Evolutionary conservation across 192 early-diverging fungal species (phyloP).

Genomic region (Oehlia diaphana): DNA sequence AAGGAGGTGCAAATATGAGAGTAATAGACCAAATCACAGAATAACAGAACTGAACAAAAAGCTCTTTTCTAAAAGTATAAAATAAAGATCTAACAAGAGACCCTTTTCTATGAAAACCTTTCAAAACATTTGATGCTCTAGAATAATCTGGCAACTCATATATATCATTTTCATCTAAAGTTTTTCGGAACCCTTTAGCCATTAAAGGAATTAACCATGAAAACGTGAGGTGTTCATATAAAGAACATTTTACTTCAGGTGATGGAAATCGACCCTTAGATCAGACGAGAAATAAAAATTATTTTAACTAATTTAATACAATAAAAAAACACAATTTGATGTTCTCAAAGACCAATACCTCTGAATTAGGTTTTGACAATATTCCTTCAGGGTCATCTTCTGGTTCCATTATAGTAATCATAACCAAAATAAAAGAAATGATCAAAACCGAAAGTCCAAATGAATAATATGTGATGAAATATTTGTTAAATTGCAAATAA

Average conservation of each 20-base stretch:
- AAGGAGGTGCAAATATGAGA: conserved; percentile 51
- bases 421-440: conserved; percentile 13
- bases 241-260: conserved; percentile 27
- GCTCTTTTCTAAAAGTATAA: conserved; percentile 43
- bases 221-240: conserved; percentile 34
- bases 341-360: not conserved
- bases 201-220: conserved; percentile 41
- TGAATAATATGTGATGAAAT: not conserved
- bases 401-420: conserved; percentile 6
- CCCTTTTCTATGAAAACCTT: conserved; percentile 34
- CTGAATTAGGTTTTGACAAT: conserved; percentile 12
- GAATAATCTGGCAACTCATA: conserved; percentile 4
- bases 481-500: not conserved
- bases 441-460: not conserved
- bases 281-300: not conserved
- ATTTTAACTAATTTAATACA: not conserved
- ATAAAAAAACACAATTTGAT: too few species aligned
- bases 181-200: conserved; percentile 19
- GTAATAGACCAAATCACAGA: conserved; percentile 35
- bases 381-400: not conserved
- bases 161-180: conserved; percentile 12
- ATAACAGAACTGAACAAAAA: conserved; percentile 42
- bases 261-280: conserved; percentile 14
- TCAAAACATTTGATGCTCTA: conserved; percentile 40
- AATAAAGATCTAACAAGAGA: conserved; percentile 40